Base-by-base conservation (phyloP, 805 yeast species). In the Clavispora asparagi region DNA sequence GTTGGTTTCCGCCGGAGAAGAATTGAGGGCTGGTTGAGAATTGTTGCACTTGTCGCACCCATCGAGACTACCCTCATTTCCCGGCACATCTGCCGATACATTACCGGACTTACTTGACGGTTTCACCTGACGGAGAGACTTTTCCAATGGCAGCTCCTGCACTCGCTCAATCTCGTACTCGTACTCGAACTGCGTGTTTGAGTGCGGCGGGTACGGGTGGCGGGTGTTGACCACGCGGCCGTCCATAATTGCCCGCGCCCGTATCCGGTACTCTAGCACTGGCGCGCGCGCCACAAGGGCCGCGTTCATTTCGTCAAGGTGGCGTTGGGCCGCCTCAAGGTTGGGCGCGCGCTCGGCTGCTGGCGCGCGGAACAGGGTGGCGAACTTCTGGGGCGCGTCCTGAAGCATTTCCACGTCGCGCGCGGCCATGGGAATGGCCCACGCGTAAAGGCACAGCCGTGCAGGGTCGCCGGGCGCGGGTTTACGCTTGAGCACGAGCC, bases 351-450 rank as follows among this genome's bases (percentile, higher is more conserved):
- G 56, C 35, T 60, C 58, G 14, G 32, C 32, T 5, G 32, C 32
- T 10, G 32, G 32, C 16, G 60, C 63, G 23, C 56, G 54, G 53
- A 65, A 67, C 29, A 70, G 60, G 3, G 71, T 67, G 43, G 62
- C 58, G 56, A 61, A 67, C 36, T 53, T 46, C 10, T 48, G 32
- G 1, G 66, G 57, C 28, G 67, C 57, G 29, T 48, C 44, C 43
- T 66, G 67, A 27, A 71, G 51, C 33, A 49, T 41, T 9, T 50
- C 39, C 9, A 61, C 57, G 29, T 67, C 56, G 8, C 51, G 47
- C 6, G 46, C 41, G 8, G 47, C 50, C 12, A 70, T 40, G 3
- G 73, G 68, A 1, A 65, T 60, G 0, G 68, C 76, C 42, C 43
- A 58, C 7, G 62, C 67, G n/a, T 56, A 42, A 47, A 67, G 43